phyloP scores from a whole-genome alignment of 495 filamentous ascomycete genomes.

The Penicillium nucicola region DNA sequence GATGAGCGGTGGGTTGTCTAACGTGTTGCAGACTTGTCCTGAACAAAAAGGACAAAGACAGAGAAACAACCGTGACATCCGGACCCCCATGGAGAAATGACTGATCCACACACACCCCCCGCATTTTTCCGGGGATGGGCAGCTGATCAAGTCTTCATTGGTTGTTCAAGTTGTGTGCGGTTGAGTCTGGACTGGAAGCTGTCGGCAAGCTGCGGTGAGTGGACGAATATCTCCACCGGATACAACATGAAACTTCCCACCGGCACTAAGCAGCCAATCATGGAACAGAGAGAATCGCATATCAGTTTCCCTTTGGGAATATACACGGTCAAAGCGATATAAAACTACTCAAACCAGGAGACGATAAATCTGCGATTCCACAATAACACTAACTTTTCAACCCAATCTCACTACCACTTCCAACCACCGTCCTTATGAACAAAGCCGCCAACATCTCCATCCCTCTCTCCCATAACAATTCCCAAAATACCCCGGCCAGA shows the following conservation, averaged over 20 bases:
- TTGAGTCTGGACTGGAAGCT: neutral
- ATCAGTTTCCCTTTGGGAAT: neutral
- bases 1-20: neutral
- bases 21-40: neutral
- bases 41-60: neutral
- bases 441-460: slow-evolving; percentile 27
- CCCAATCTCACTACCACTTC: slow-evolving; percentile 15
- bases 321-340: too few species aligned
- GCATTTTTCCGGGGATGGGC: neutral
- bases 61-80: neutral
- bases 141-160: neutral
- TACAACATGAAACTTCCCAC: neutral
- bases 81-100: neutral
- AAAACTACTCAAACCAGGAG: too few species aligned
- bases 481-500: slow-evolving; percentile 22
- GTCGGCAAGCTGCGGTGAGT: neutral
- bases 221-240: neutral
- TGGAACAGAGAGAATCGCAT: neutral
- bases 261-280: slow-evolving; percentile 3
- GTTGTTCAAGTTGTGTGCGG: neutral
- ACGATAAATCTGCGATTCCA: too few species aligned
- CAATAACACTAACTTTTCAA: too few species aligned
- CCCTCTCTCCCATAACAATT: slow-evolving; percentile 29
- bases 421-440: slow-evolving; percentile 20
- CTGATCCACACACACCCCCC: slow-evolving; percentile 2